These are phyloP conservation scores for Fusarium nodosum DNA, from an alignment of 2,329 filamentous ascomycete species.

Conservation along the genomic window DNA sequence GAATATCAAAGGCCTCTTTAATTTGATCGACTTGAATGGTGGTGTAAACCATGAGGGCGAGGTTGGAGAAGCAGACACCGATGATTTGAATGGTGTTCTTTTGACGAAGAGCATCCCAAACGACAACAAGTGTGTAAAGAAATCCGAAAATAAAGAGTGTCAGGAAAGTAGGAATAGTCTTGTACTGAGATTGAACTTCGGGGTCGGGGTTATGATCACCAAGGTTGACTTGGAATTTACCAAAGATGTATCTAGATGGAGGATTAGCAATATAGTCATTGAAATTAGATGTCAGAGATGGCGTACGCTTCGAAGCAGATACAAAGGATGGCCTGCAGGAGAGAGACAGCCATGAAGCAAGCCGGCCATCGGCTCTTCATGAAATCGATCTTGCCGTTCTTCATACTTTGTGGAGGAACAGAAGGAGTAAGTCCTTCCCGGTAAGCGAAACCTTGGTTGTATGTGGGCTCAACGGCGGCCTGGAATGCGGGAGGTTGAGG, in stretches of 20 bases:
- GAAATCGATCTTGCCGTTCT: conserved; percentile 70
- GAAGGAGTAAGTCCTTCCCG: conserved; percentile 56
- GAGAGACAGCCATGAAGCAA: conserved; percentile 80
- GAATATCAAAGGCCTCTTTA: conserved; percentile 73
- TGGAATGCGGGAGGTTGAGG: conserved; percentile 46
- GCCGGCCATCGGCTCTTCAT: conserved; percentile 91
- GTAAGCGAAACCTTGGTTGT: conserved; percentile 56
- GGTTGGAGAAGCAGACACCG: conserved; percentile 91
- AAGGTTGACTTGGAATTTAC: conserved; percentile 79
- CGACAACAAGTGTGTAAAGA: conserved; percentile 88
- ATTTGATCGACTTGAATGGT: conserved; percentile 95
- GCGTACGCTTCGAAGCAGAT: conserved; percentile 89
- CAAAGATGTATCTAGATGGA: conserved; percentile 83
- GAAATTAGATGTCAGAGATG: neutral
- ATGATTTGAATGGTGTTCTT: conserved; percentile 99
- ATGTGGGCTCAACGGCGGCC: conserved; percentile 49
- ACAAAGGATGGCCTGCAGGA: conserved; percentile 82
- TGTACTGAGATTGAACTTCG: conserved; percentile 65
- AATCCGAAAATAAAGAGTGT: conserved; percentile 98
- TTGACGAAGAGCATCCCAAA: conserved; percentile 91
- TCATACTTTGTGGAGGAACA: conserved; percentile 51
- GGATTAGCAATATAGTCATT: conserved; percentile 31
- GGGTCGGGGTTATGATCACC: conserved; percentile 56
- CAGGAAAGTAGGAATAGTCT: conserved; percentile 92
- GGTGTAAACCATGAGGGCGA: conserved; percentile 92